Base-by-base conservation (phyloP, 2,329 filamentous ascomycete genomes). In the Colletotrichum plurivorum region DNA sequence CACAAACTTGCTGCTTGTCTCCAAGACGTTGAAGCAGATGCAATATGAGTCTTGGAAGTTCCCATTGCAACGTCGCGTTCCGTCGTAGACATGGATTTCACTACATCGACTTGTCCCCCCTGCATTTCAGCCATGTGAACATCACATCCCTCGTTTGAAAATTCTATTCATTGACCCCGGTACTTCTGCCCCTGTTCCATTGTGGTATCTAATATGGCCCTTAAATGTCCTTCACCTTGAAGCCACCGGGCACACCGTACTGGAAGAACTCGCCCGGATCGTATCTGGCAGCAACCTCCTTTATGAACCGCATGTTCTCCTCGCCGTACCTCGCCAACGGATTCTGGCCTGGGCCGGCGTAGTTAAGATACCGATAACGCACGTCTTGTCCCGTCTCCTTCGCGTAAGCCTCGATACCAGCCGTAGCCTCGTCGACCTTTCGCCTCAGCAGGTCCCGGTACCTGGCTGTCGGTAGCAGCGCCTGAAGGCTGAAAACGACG, bases 281-380 rank as follows among this genome's bases (percentile, higher is more conserved):
- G 67, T 79, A 81, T 67, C 76, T 77, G 62, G 71, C 58, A 8
- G 78, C 76, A 46, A 77, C 73, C 5, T 64, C 66, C 15, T 73
- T 70, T 70, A 82, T 63, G 49, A 71, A 73, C 48, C 70, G 62
- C 31, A 78, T 67, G 57, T 79, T 81, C 16, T 72, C 73, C 16
- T 58, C 68, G 2, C 80, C 79, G 62, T 81, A 82, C 7, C 76
- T 75, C 1, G 68, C 73, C 7, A 77, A 63, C 1, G 75, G 74
- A 22, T 73, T 64, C 63, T 77, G 75, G 57, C 76, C 76, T 53
- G 76, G 75, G 1, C 74, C 71, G 63, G 76, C 75, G 54, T 82
- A 81, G 71, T 81, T 80, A 57, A 81, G 75, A 56, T 82, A 82
- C 63, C 76, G 74, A 69, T 77, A 81, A 0, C 73, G 61, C 25